Percentiles rank a stretch among this genome's conserved stretches.
Evolutionary conservation across 805 yeast species (phyloP).

Genomic region (Saccharomycopsis sp.): DNA sequence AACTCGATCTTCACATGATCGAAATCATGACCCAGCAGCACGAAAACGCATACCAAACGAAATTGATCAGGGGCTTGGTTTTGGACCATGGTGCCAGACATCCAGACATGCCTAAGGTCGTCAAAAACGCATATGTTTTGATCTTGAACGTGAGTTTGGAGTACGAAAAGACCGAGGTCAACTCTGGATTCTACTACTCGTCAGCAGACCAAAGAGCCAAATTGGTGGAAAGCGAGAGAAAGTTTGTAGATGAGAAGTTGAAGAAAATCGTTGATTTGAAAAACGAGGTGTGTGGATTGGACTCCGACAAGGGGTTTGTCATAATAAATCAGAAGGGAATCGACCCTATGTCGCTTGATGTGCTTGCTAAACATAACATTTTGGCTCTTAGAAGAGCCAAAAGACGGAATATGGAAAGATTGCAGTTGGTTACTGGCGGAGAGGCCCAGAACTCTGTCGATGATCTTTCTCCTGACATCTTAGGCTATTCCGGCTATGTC

Average conservation of each 20-base stretch:
- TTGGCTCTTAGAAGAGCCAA: slow-evolving; percentile 96
- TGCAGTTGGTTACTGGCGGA: slow-evolving; percentile 94
- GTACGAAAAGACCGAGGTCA: slow-evolving; percentile 96
- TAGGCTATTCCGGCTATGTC: slow-evolving; percentile 87
- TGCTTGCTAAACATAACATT: slow-evolving; percentile 86
- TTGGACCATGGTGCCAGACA: slow-evolving; percentile 98
- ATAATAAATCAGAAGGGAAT: slow-evolving; percentile 97
- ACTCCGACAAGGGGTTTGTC: slow-evolving; percentile 73
- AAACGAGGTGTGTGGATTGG: slow-evolving; percentile 80
- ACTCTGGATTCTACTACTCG: slow-evolving; percentile 91
- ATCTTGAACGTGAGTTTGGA: slow-evolving; percentile 91
- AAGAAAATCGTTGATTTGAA: slow-evolving; percentile 87
- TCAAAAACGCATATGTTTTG: slow-evolving; percentile 76
- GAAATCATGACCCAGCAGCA: slow-evolving; percentile 99
- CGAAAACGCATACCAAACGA: slow-evolving; percentile 76
- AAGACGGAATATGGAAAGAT: slow-evolving; percentile 98
- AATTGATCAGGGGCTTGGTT: slow-evolving; percentile 80
- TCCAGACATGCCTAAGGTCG: slow-evolving; percentile 95
- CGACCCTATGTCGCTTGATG: slow-evolving; percentile 95
- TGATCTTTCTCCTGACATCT: slow-evolving; percentile 68
- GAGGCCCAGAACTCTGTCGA: slow-evolving; percentile 97
- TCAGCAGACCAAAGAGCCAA: slow-evolving; percentile 94
- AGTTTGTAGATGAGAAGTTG: slow-evolving; percentile 89
- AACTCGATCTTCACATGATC: slow-evolving; percentile 89
- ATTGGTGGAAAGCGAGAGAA: slow-evolving; percentile 87